Base-by-base conservation (phyloP, 1,139 yeast species). In the Magnusiomyces ingens region DNA sequence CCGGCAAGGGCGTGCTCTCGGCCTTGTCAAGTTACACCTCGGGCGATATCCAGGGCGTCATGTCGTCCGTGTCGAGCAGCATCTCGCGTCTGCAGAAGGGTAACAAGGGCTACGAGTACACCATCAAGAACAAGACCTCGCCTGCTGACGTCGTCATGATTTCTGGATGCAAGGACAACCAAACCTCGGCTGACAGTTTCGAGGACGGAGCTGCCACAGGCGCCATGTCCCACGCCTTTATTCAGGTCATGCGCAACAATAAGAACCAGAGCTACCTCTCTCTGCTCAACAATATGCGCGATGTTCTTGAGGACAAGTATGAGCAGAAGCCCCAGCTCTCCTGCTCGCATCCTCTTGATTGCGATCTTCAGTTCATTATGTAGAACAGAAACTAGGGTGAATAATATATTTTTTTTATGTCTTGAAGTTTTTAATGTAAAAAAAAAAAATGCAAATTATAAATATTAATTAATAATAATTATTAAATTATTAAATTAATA, bases 211-310 rank as follows among this genome's bases (percentile, higher is more conserved):
- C 71, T 45, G 82, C 86, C 45, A 89, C 96, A 0, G 98, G 98
- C 55, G 98, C 98, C 21, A 88, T 91, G 95, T 85, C 95, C 50
- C 89, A 85, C 77, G 86, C 97, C 0, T 90, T 91, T 65, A 80
- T 89, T 57, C 77, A 79, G 58, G 94, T 86, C 22, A 73, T 91
- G 74, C 67, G 75, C 38, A 75, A 76, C 55, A 78, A 80, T 64
- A 87, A 91, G 3, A 77, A 81, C 62, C 96, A 90, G 72, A 76
- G 85, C 35, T 91, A 85, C 67, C 68, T 89, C 62, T 79, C 91
- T 13, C 75, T 91, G 62, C 75, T 91, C 68, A 89, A 89, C 69
- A 83, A 84, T 61, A 85, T 89, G 84, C 79, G 98, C 67, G 69
- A 75, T 22, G 80, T 84, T 52, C 76, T 91, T 74, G 69, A 74